Evolutionary conservation across 2,329 filamentous ascomycete species (phyloP), one percentile per base, ranked within the genome.

Genomic region (Penicillium polonicum): DNA sequence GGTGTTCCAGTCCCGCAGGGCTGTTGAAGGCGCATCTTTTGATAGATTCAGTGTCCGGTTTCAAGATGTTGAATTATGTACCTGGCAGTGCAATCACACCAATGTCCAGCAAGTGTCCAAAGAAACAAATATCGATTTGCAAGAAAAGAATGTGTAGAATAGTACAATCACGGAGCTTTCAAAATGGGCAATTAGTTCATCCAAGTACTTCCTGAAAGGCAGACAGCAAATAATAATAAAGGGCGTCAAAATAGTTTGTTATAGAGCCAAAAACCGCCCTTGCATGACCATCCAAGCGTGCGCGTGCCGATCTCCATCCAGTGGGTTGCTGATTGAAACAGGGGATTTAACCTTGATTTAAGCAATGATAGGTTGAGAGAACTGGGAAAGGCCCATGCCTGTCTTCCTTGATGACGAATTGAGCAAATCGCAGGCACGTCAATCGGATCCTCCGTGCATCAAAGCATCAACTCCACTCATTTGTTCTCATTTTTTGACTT

Each of bases 21-120:
- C 17, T 56, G 60, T 48, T 65, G 60, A 27, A 65, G 57, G 50
- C 49, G 63, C 63, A 65, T 65, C 17, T 35, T 58, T 57, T 33
- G 39, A 31, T 38, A 44, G 42, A 35, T 19, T 35, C 15, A 8
- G 35, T 55, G 25, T 50, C 39, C 48, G 31, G 52, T 31, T 55
- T 39, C 46, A 48, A 51, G 23, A 33, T 38, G 45, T 56, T 50
- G 48, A 60, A 60, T 44, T 52, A 60, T 64, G 53, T 62, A 64
- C 60, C 46, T 52, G 45, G 42, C 38, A 51, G 55, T 42, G 48
- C 51, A 25, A 55, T 56, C 13, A 55, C 36, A 46, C 51, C 51
- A 60, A 60, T 23, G 33, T 49, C 52, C 42, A 50, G 31, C 29
- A 52, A 51, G 29, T 56, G 39, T 57, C 36, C 41, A 55, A 54